Conservation (phyloP, 2,329 filamentous ascomycete genomes). For the Amylocarpus encephaloides region DNA sequence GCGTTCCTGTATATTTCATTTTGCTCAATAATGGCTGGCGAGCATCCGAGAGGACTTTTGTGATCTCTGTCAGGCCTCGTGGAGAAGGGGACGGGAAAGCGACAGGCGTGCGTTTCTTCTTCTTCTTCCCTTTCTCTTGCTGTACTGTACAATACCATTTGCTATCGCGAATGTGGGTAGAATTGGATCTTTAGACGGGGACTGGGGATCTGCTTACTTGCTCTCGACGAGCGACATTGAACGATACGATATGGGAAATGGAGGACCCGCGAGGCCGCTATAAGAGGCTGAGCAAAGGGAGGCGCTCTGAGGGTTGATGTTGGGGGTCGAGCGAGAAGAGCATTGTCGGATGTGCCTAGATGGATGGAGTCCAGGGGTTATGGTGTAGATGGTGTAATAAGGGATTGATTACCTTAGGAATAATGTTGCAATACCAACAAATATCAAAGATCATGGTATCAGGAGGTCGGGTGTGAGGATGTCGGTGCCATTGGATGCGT, state of each 20-base stretch:
- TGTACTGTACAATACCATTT: slow-evolving; percentile 9
- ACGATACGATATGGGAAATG: neutral
- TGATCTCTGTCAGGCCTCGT: neutral
- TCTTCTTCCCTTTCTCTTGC: too few species aligned
- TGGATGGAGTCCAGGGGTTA: neutral
- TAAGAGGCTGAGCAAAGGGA: neutral
- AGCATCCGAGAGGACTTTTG: neutral
- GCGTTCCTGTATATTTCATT: slow-evolving; percentile 4
- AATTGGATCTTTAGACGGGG: slow-evolving; percentile 3
- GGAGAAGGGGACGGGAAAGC: neutral
- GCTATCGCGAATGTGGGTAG: neutral
- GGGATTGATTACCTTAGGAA: neutral
- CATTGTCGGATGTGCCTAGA: neutral
- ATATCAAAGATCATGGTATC: neutral
- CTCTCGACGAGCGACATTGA: slow-evolving; percentile 4
- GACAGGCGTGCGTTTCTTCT: neutral
- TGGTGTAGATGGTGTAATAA: neutral
- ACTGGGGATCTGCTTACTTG: neutral
- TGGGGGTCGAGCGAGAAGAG: neutral
- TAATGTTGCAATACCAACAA: neutral
- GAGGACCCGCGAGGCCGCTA: neutral
- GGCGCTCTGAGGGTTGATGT: neutral
- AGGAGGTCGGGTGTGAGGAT: too few species aligned
- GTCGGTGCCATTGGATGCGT: too few species aligned
- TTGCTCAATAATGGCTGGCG: slow-evolving; percentile 1